Conservation (phyloP, 331 rosid species). For the Erythrophleum ivorense region DNA sequence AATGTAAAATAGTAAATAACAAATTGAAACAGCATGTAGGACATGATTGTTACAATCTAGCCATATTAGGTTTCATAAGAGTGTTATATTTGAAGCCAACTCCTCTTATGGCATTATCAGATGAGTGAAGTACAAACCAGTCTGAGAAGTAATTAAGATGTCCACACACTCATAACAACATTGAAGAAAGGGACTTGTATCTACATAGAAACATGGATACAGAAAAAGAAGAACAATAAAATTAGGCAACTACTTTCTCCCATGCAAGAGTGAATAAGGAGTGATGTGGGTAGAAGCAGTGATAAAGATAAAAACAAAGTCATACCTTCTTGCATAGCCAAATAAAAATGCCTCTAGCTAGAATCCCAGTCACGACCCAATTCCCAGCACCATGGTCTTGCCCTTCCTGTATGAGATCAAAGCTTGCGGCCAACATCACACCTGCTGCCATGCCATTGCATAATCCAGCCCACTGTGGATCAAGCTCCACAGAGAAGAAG, state of each 20-base stretch:
- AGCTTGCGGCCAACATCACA: constrained; percentile 89
- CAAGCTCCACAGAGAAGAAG: constrained; percentile 78
- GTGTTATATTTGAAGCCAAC: too few species aligned
- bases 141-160: neutral
- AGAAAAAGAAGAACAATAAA: too few species aligned
- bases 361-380: constrained; percentile 89
- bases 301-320: neutral
- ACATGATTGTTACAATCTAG: too few species aligned
- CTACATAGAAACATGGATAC: constrained; percentile 1
- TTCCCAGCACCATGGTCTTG: constrained; percentile 82
- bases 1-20: too few species aligned
- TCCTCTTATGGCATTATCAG: neutral
- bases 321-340: constrained; percentile 94
- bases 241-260: neutral
- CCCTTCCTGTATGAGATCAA: constrained; percentile 90
- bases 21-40: too few species aligned
- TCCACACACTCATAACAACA: neutral
- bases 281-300: too few species aligned
- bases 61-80: too few species aligned
- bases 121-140: neutral
- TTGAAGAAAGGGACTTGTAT: neutral
- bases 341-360: constrained; percentile 87
- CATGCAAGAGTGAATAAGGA: neutral
- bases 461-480: constrained; percentile 75
- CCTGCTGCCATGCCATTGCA: constrained; percentile 67